Conservation (phyloP, 768 basidiomycete species). For the Panellus pusillus region DNA sequence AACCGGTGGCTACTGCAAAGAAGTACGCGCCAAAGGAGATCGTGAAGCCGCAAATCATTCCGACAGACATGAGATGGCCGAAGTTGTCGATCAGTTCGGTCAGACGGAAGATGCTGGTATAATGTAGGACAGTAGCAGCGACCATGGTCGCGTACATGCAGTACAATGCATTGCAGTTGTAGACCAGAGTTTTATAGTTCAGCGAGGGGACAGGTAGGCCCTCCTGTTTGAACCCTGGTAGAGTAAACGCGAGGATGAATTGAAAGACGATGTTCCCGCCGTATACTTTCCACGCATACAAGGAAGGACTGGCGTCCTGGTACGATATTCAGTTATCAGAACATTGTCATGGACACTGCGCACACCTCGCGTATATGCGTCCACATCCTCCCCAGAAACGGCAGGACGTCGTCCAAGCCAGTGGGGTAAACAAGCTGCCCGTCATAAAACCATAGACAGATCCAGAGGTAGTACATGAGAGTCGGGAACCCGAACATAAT, state of each 20-base stretch:
- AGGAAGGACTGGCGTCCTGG: slow-evolving; percentile 89
- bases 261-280: slow-evolving; percentile 86
- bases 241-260: slow-evolving; percentile 83
- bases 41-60: slow-evolving; percentile 87
- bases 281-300: slow-evolving; percentile 89
- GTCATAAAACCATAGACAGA: slow-evolving; percentile 95
- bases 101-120: slow-evolving; percentile 81
- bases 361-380: slow-evolving; percentile 74
- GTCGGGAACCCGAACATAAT: slow-evolving; percentile 95
- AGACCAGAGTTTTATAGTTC: slow-evolving; percentile 87
- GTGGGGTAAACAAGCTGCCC: slow-evolving; percentile 73
- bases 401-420: slow-evolving; percentile 67
- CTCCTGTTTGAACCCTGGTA: slow-evolving; percentile 92
- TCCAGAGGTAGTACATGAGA: slow-evolving; percentile 99
- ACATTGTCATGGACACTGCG: background rate
- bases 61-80: slow-evolving; percentile 92
- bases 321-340: background rate
- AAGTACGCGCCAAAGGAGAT: slow-evolving; percentile 83
- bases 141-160: slow-evolving; percentile 83
- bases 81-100: slow-evolving; percentile 96
- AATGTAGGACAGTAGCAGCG: slow-evolving; percentile 75
- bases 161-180: slow-evolving; percentile 93
- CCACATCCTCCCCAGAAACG: slow-evolving; percentile 84
- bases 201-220: slow-evolving; percentile 96
- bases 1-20: slow-evolving; percentile 71